Percentiles rank a stretch among this genome's conserved stretches.
Conservation (phyloP, 176 grass and related monocot species). For the Aechmea fasciata region DNA sequence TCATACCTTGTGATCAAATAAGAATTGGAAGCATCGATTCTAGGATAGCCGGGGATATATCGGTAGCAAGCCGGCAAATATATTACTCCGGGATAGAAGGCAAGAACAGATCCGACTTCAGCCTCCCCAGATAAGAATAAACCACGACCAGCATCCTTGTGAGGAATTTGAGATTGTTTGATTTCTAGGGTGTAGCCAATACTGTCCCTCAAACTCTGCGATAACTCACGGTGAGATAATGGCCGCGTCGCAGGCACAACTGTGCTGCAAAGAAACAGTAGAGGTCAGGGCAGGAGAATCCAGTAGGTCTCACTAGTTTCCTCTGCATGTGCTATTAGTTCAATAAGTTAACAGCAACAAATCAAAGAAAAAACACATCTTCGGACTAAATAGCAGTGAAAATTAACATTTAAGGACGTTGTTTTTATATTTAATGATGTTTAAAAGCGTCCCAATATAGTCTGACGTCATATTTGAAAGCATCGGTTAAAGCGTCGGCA, state of each 20-base stretch:
- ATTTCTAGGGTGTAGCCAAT: slow-evolving; percentile 69
- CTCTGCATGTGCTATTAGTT: not conserved
- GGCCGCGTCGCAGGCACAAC: slow-evolving; percentile 51
- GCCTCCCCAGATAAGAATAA: slow-evolving; percentile 66
- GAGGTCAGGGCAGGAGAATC: slow-evolving; percentile 16
- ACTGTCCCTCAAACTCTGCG: slow-evolving; percentile 46
- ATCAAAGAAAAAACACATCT: too few relatives aligned
- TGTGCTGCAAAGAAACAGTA: slow-evolving; percentile 45
- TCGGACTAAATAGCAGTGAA: too few relatives aligned
- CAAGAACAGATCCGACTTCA: slow-evolving; percentile 55
- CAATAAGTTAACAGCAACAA: too few relatives aligned
- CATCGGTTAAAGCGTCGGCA: too few relatives aligned
- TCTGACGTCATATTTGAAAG: too few relatives aligned
- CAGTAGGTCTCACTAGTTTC: not conserved
- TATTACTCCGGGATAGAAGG: slow-evolving; percentile 80
- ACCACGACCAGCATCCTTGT: slow-evolving; percentile 83
- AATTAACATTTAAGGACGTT: too few relatives aligned
- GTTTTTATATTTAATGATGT: too few relatives aligned
- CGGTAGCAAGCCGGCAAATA: slow-evolving; percentile 95
- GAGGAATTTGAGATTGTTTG: slow-evolving; percentile 60
- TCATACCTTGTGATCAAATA: slow-evolving; percentile 94
- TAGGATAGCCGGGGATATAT: slow-evolving; percentile 88
- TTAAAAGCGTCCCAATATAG: too few relatives aligned
- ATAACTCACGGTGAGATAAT: slow-evolving; percentile 49
- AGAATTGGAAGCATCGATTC: slow-evolving; percentile 60